Base-by-base conservation (phyloP, 805 yeast genomes). In the Zygoascus biomembranicola region DNA sequence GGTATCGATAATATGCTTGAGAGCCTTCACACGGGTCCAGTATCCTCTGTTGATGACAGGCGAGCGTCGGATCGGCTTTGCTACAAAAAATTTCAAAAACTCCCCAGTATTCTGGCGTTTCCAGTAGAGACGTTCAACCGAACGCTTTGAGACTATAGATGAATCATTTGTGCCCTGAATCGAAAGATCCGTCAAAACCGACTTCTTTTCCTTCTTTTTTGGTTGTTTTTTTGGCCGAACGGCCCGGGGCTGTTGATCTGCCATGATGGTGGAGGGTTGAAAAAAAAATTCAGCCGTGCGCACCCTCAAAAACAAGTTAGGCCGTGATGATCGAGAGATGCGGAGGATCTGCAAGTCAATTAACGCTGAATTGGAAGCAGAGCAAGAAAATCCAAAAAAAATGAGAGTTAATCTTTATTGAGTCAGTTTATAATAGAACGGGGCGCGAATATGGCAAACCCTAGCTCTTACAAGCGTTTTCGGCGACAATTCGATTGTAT, bases 81-180 rank as follows among this genome's bases (percentile, higher is more conserved):
- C 75, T 2, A 87, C 95, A 68, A 87, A 87, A 58, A 75, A 73
- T 53, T 80, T 75, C 63, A 87, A 85, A 72, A 84, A 86, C 51
- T 52, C 66, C 51, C 19, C 63, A 47, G 26, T 42, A 13, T 18
- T 53, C 52, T 26, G 39, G 2, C 41, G 45, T n/a, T 35, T 56
- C 58, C 61, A 66, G 53, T 49, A 87, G 10, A 85, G 68, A 59
- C 75, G 70, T 61, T 87, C 95, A 1, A 85, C 95, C 0, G 94
- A 85, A 57, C 94, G 69, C 61, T 87, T 87, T 1, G 94, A 85
- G 1, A 85, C 90, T 49, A 87, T 87, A 0, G 95, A 87, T 8
- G 89, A 85, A 60, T 84, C 85, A 63, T 87, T 87, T 2, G 95
- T 87, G 2, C 88, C 90, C 67, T 87, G 95, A n/a, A 87, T 82